These are phyloP conservation scores for Saccharomyces hybrid DNA, from an alignment of 1,139 yeast species.

Conservation along the genomic window DNA sequence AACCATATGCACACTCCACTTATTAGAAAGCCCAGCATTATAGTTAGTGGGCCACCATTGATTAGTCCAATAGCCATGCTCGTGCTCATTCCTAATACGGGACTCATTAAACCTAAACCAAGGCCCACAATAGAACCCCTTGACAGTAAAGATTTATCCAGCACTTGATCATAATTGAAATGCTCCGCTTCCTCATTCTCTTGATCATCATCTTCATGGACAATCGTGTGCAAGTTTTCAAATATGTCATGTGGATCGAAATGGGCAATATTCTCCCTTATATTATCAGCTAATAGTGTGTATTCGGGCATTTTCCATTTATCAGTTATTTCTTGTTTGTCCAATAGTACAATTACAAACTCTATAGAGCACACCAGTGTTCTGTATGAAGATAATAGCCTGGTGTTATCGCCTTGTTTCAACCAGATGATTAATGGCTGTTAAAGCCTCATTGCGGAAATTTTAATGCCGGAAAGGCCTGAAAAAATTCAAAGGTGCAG, in stretches of 20 bases:
- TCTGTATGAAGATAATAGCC: not conserved
- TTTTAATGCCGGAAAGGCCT: conserved; percentile 1
- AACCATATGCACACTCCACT: conserved; percentile 55
- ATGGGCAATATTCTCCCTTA: conserved; percentile 20
- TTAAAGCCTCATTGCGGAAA: conserved; percentile 1
- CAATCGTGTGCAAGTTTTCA: conserved; percentile 25
- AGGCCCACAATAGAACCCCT: conserved; percentile 57
- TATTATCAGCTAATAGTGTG: conserved; percentile 15
- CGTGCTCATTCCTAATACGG: conserved; percentile 66
- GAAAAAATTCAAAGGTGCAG: not conserved
- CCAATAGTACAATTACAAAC: not conserved
- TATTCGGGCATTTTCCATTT: conserved; percentile 19
- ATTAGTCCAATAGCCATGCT: conserved; percentile 60
- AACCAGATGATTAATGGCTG: not conserved
- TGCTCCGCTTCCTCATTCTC: conserved; percentile 59
- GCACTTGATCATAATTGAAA: conserved; percentile 62
- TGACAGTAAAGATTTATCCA: conserved; percentile 58
- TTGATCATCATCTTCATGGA: conserved; percentile 22
- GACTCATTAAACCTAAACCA: conserved; percentile 73
- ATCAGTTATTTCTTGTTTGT: not conserved
- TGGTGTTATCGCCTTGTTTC: not conserved
- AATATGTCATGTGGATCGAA: conserved; percentile 22
- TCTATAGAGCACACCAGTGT: not conserved
- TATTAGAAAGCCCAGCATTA: conserved; percentile 61
- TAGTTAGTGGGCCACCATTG: conserved; percentile 68